Evolutionary conservation across 2,329 filamentous ascomycete genomes (phyloP), one percentile per base, ranked within the genome.

Genomic region (Sporothrix euskadiensis): DNA sequence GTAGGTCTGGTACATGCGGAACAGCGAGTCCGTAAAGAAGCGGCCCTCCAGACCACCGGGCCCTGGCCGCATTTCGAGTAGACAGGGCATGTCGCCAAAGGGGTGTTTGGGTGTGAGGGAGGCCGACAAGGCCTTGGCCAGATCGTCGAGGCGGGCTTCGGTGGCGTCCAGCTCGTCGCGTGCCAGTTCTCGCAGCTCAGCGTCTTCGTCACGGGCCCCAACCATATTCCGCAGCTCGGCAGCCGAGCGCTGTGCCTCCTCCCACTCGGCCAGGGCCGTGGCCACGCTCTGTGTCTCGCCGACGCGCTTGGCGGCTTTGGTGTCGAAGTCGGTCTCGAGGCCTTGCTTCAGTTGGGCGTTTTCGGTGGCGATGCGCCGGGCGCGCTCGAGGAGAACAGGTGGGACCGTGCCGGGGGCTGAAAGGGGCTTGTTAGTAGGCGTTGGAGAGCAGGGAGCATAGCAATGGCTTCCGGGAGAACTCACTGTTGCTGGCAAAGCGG

Each of bases 21-120:
- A 89, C 7, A 99, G 83, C 71, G 96, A 90, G 72, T 92, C 92
- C 14, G 94, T 94, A 78, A 99, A 99, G 75, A 97, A 90, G 0
- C 93, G 90, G 2, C 95, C 94, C 83, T 99, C 96, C 73, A 94
- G 90, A 1, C 96, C 96, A 52, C 96, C 96, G 0, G 94, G 94
- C 0, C 96, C 96, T 0, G 96, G 96, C 0, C 94, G 89, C 74
- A 99, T 92, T 83, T 99, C 96, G 57, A 99, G 83, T 76, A 99
- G 87, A 81, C 95, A 98, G 71, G 94, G 94, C 77, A 98, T 87
- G 75, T 94, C 88, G 44, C 93, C 93, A 80, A 98, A 99, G 2
- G 94, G 93, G 80, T 99, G 94, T 56, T 90, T 89, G 0, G 96
- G 96, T 19, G 97, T 92, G 71, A 99, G 87, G 63, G 92, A 90